Evolutionary conservation across 2,329 filamentous ascomycete genomes (phyloP), one percentile per base, ranked within the genome.

Genomic region (Mycosphaerella arachidis): DNA sequence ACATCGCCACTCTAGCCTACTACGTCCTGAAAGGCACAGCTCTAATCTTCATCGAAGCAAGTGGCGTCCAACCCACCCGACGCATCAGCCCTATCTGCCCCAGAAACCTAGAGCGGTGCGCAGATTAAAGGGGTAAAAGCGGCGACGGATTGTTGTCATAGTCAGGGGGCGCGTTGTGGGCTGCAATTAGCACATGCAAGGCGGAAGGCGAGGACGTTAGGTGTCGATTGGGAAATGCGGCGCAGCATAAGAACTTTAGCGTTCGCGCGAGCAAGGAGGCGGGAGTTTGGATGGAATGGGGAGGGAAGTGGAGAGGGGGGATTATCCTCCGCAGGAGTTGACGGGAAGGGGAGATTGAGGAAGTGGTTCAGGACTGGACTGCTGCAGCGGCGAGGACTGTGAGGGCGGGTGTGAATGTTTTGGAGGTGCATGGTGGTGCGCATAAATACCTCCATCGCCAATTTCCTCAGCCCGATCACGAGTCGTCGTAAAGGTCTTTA

Each of bases 111-210:
- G 92, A 80, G 87, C 60, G 92, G 96, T 72, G 85, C 82, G 37
- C 92, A 96, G 73, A 87, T 92, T 63, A 85, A 82, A 63, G 87
- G 88, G 0, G 77, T 95, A 59, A 84, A 82, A 72, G 82, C 83
- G 59, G 83, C 93, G 45, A 84, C 86, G 27, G 89, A 94, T 61
- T 93, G 91, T 63, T 83, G 88, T 1, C 91, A 95, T 77, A 85
- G 83, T 31, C 92, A 96, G 75, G 83, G 82, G 70, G 86, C 90
- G 68, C 84, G 88, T 61, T 85, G 89, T 54, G 90, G 83, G 30
- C 86, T 96, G 61, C 92, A 96, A 77, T 80, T 96, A 2, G 90
- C 80, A 1, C 92, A 96, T 70, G 91, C 91, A 0, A 92, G 92
- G 2, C 75, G 84, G 30, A 86, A 86, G 67, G 80, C 81, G 6